These are phyloP conservation scores for Penicillium manginii DNA, from an alignment of 495 filamentous ascomycete species.

Conservation along the genomic window DNA sequence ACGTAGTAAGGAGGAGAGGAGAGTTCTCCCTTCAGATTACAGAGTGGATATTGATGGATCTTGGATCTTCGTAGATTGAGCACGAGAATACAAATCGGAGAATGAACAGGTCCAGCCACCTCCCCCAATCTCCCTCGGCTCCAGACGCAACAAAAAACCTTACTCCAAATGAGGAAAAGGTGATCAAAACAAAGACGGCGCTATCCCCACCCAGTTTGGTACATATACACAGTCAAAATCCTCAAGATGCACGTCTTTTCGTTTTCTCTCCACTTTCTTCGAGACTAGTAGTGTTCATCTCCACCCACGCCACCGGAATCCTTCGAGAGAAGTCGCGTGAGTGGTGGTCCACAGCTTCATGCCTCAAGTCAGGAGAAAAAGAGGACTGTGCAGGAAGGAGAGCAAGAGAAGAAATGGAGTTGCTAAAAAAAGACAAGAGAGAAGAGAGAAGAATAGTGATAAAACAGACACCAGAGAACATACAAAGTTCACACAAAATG, in stretches of 20 bases:
- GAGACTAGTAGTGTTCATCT: neutral
- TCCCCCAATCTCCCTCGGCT: neutral
- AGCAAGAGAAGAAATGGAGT: neutral
- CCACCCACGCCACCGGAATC: neutral
- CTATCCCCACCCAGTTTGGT: slow-evolving; percentile 10
- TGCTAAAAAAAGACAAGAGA: neutral
- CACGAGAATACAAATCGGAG: neutral
- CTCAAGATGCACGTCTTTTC: no score
- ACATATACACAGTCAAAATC: slow-evolving; percentile 7
- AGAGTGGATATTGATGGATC: neutral
- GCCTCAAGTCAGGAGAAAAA: neutral
- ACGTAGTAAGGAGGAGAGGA: no score
- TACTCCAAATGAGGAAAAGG: neutral
- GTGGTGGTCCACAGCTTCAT: neutral
- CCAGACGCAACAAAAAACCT: neutral
- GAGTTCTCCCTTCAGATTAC: neutral
- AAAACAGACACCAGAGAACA: neutral
- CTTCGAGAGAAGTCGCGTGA: neutral
- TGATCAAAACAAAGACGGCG: slow-evolving; percentile 2
- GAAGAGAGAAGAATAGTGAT: neutral
- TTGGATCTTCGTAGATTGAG: slow-evolving; percentile 12
- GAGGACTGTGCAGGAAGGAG: neutral
- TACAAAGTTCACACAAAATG: neutral
- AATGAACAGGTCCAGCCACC: slow-evolving; percentile 6
- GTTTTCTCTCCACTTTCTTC: neutral